A percentile compares a stretch with the other conserved stretches of the same genome.
Conservation (phyloP, 192 early-diverging fungal genomes). For the Physocladia obscura region DNA sequence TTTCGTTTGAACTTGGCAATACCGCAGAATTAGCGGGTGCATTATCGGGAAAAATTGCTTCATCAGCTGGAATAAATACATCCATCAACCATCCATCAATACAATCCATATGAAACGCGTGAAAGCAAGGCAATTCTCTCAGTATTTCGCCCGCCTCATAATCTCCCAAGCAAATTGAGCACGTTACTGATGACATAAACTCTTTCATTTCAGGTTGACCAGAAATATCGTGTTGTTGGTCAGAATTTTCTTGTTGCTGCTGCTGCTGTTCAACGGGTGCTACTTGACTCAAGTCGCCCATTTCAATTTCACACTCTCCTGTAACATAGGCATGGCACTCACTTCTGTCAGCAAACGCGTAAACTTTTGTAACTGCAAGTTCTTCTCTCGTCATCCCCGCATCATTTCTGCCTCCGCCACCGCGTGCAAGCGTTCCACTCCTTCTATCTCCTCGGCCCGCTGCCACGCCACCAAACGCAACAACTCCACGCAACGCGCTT, state of each 20-base stretch:
- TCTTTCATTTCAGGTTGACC: background rate
- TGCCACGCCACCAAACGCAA: background rate
- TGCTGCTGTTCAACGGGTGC: background rate
- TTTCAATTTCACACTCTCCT: background rate
- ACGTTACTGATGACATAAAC: conserved; percentile 32
- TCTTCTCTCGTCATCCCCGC: background rate
- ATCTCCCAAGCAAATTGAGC: conserved; percentile 70
- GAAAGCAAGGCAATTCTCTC: conserved; percentile 59
- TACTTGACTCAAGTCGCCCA: background rate
- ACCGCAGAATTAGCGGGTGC: background rate
- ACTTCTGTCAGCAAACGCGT: background rate
- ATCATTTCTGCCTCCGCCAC: background rate
- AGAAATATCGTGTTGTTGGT: too few species aligned
- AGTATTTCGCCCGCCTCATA: conserved; percentile 61
- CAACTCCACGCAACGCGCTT: background rate
- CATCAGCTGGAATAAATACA: background rate
- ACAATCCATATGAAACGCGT: conserved; percentile 64
- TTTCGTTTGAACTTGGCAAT: background rate
- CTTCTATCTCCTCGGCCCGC: too few species aligned
- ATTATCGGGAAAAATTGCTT: background rate
- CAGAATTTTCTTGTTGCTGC: too few species aligned
- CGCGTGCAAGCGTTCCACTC: too few species aligned
- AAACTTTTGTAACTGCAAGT: conserved; percentile 9
- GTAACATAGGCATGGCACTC: background rate
- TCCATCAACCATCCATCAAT: conserved; percentile 49